These are phyloP conservation scores for Cucurbita moschata DNA, from an alignment of 306 rosid species.

Conservation along the genomic window DNA sequence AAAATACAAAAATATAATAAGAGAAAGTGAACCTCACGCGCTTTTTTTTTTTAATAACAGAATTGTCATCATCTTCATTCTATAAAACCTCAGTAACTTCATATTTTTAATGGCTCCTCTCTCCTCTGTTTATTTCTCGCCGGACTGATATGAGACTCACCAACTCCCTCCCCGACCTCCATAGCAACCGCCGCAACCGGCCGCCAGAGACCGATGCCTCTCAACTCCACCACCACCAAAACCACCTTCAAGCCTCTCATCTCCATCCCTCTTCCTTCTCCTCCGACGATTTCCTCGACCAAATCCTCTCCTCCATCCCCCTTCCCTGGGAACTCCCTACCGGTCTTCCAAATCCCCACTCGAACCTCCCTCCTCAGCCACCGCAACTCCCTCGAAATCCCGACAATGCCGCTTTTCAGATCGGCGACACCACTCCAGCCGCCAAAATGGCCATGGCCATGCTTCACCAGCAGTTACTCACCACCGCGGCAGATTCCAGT, in stretches of 20 bases:
- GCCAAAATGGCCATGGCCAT: constrained; percentile 20
- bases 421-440: constrained; percentile 14
- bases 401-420: constrained; percentile 20
- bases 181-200: constrained; percentile 8
- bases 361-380: constrained; percentile 1
- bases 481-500: constrained; percentile 13
- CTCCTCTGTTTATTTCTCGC: neutral
- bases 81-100: neutral
- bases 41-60: neutral
- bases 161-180: constrained; percentile 32
- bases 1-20: neutral
- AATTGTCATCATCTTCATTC: neutral
- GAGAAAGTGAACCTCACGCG: neutral
- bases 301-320: constrained; percentile 37
- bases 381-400: neutral
- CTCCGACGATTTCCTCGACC: constrained; percentile 47
- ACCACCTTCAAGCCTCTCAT: constrained; percentile 3
- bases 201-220: constrained; percentile 20
- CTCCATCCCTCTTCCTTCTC: constrained; percentile 20
- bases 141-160: constrained; percentile 35
- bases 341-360: constrained; percentile 10
- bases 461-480: constrained; percentile 41
- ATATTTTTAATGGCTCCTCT: neutral
- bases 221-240: constrained; percentile 13
- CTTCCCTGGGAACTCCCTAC: constrained; percentile 30